Evolutionary conservation across 495 filamentous ascomycete genomes (phyloP), one percentile per base, ranked within the genome.

Genomic region (Neurospora sp.): DNA sequence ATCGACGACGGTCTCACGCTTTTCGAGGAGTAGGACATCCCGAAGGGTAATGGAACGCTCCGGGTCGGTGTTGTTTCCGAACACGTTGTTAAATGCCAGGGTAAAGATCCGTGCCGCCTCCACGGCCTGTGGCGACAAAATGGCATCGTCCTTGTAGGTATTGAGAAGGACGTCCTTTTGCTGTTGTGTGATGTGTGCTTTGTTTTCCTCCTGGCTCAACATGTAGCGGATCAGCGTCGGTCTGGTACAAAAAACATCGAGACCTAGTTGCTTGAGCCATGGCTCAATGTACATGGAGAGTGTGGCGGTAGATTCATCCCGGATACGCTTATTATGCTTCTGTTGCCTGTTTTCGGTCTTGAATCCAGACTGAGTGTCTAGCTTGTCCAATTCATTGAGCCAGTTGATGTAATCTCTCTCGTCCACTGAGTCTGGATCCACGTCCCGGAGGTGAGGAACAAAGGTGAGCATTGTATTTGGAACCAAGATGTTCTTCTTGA

Each of bases 381-480:
- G 82, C n/a, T 79, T 81, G 53, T 86, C 84, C 9, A 86, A 74
- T 45, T 86, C 85, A 44, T 78, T 77, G 31, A 85, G 81, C 83
- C 82, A 85, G n/a, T 77, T 78, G 69, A 78, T 81, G 70, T 84
- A 86, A 40, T 82, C 78, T 22, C 76, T 76, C 61, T 85, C 82
- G 73, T 85, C 82, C 40, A 69, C 75, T 17, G 78, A 81, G 44
- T 82, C 80, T 0, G 82, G 81, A 20, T 84, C 83, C 9, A 86
- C 75, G 61, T 86, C 84, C 44, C 83, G 78, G 40, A 85, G 75
- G 74, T 86, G 84, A 8, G 84, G 84, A 6, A 85, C 81, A 71
- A 84, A 86, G 41, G 79, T 84, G 45, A 85, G 82, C 79, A 83
- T 83, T 16, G 84, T 84, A 74, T 86, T 83, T 0, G 84, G 82